Evolutionary conservation across 1,284 basidiomycete genomes (phyloP), one percentile per base, ranked within the genome.

Genomic region (Cutaneotrichosporon sp.): DNA sequence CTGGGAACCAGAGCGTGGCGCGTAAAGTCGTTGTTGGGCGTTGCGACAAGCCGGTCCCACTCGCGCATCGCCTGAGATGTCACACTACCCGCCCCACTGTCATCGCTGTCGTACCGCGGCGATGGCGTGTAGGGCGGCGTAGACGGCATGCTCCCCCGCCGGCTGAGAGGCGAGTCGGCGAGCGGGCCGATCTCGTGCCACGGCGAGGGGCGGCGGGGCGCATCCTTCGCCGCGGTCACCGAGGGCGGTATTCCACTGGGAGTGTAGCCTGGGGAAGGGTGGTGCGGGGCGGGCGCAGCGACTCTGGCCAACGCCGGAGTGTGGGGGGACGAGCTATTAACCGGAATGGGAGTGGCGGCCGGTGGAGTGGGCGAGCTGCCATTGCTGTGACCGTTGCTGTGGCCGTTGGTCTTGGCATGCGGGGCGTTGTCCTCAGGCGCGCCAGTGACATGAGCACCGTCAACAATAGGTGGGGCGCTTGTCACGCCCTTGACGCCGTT

Each of bases 121-220:
- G 49, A 45, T 1, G 34, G 25, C 7, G 55, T n/a, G 31, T 13
- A 58, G 5, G 33, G 34, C 9, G 56, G 56, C 20, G 56, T 43
- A 16, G 59, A 62, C 16, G 62, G 62, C 16, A 64, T 61, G 4
- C 65, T 63, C 16, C 51, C 50, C 9, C 25, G 38, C 24, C 38
- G 54, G 18, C 38, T 20, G 52, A 34, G 13, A 38, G 52, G 34
- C 34, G 38, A 45, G 38, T 33, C 24, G 18, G 25, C 29, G 14
- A 46, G n/a, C 56, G 59, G 74, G 10, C 73, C 72, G 31, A 79
- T 65, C 10, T 76, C 72, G 42, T 73, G 70, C 77, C 77, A 79
- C 63, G 77, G 77, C 43, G 77, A 79, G 6, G 75, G 75, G 6
- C 73, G 70, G 6, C 73, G 67, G 22, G 52, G 33, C 16, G 43